phyloP scores from a whole-genome alignment of 805 yeast genomes.

The Yarrowia yakushimensis region DNA sequence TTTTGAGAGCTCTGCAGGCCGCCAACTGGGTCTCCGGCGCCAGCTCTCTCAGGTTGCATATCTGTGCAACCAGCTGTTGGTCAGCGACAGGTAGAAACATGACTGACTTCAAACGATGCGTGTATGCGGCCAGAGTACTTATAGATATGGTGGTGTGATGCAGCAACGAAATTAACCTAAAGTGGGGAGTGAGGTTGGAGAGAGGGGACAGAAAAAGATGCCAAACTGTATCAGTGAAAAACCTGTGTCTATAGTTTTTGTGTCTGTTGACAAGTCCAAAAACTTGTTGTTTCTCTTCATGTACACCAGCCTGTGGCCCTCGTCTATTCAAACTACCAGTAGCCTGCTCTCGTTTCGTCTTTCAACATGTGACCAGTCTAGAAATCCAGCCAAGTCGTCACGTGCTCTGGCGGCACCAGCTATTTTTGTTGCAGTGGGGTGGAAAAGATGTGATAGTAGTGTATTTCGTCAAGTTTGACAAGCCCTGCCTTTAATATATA shows the following conservation, averaged over 20 bases:
- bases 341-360: neutral
- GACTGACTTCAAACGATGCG: neutral
- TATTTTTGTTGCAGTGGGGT: too few relatives aligned
- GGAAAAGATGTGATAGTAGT: too few relatives aligned
- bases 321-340: too few relatives aligned
- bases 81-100: slow-evolving; percentile 21
- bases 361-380: neutral
- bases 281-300: too few relatives aligned
- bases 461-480: too few relatives aligned
- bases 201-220: neutral
- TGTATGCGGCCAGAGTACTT: slow-evolving; percentile 16
- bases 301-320: too few relatives aligned
- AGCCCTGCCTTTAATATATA: too few relatives aligned
- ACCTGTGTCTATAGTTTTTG: neutral
- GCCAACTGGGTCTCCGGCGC: slow-evolving; percentile 26
- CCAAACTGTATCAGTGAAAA: neutral
- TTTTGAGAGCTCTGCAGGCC: slow-evolving; percentile 34
- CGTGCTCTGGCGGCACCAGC: neutral
- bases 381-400: neutral
- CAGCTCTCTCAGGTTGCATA: neutral
- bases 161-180: slow-evolving; percentile 18
- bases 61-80: slow-evolving; percentile 7
- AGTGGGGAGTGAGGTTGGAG: slow-evolving; percentile 4
- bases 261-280: neutral
- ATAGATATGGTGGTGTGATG: slow-evolving; percentile 7